Base-by-base conservation (phyloP, 208 protist genomes). In the Trypanosoma grayi region DNA sequence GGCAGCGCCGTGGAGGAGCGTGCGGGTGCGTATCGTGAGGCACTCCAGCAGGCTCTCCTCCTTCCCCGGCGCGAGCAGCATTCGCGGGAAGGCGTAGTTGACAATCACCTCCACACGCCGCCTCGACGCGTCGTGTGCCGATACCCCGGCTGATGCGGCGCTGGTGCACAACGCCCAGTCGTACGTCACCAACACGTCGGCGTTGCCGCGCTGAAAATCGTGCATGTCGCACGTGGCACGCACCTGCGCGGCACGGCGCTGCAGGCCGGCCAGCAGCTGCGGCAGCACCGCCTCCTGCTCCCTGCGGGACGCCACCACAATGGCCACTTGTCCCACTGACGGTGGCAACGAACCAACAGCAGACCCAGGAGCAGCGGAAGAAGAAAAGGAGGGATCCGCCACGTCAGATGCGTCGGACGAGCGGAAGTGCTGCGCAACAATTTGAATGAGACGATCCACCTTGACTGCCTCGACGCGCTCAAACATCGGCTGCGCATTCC, bases 181-280 rank as follows among this genome's bases (percentile, higher is more conserved):
- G 78, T 33, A 73, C 45, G 63, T 87, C 73, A 90, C 71, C 14
- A 89, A 50, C 48, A 88, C 68, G 43, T 81, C 75, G 8, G 80
- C 79, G 2, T 66, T 67, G 10, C 54, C 60, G 10, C 53, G 51
- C n/a, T 63, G 60, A 24, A 87, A 82, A 1, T 59, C 60, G 31
- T 70, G 73, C 4, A 58, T 39, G 28, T 60, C 46, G 39, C 76
- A 74, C 2, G 71, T 79, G 18, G 81, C 60, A 7, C 68, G 79
- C 27, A 84, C 4, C 8, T 45, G 22, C 11, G 39, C 71, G 4
- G 43, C 65, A 7, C 60, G 43, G 1, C 41, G 22, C 47, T 69
- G 61, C 4, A 70, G 37, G 46, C 14, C 39, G 27, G 37, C 16
- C 44, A 82, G 52, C 24, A 81, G 51, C 33, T 75, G 68, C 13